Conservation (phyloP, 2,329 filamentous ascomycete genomes). For the Pezizomycotina sp. region DNA sequence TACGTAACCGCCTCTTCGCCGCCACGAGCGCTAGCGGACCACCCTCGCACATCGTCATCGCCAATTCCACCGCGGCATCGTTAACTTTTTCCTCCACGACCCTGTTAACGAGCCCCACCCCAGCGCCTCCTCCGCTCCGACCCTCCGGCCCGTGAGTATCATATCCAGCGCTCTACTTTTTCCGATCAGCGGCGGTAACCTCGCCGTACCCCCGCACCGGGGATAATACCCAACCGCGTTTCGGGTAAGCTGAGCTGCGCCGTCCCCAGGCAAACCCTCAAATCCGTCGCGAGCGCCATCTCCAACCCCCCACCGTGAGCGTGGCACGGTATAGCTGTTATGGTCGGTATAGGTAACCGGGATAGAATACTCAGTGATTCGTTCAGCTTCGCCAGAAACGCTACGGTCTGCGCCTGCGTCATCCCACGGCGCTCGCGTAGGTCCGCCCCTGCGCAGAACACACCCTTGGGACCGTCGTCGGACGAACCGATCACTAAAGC, state of each 20-base stretch:
- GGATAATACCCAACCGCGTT: constrained; percentile 82
- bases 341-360: constrained; percentile 68
- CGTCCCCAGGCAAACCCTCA: constrained; percentile 71
- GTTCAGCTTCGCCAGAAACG: constrained; percentile 64
- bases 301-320: constrained; percentile 90
- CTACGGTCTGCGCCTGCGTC: constrained; percentile 44
- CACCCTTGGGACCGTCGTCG: constrained; percentile 38
- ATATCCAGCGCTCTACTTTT: constrained; percentile 69
- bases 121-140: constrained; percentile 71
- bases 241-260: constrained; percentile 73
- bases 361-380: constrained; percentile 57
- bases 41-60: constrained; percentile 73
- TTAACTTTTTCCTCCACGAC: constrained; percentile 44
- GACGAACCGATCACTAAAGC: constrained; percentile 73
- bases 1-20: constrained; percentile 61
- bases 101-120: constrained; percentile 82
- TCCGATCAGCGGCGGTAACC: constrained; percentile 69
- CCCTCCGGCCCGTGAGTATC: constrained; percentile 74
- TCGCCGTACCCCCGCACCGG: constrained; percentile 80
- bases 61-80: constrained; percentile 54
- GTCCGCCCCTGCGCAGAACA: constrained; percentile 90
- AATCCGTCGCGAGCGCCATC: constrained; percentile 72
- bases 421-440: constrained; percentile 32
- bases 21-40: constrained; percentile 69
- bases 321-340: constrained; percentile 67